Base-by-base conservation (phyloP, 139 green algal genomes). In the Picochlorum costavermella region DNA sequence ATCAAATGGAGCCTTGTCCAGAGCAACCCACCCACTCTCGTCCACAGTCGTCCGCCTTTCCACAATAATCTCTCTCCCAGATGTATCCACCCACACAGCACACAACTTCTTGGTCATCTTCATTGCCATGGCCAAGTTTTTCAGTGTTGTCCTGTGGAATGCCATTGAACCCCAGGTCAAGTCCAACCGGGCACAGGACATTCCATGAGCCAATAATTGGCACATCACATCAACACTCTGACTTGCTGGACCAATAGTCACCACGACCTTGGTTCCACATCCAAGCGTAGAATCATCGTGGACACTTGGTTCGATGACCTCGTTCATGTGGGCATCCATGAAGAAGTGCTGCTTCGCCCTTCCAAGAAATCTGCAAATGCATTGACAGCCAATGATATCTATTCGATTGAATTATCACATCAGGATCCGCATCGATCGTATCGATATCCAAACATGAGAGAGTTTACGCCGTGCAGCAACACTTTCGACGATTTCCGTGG, bases 41-140 rank as follows among this genome's bases (percentile, higher is more conserved):
- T 68, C 51, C 11, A 25, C 45, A 36, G 58, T 36, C 12, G 72
- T 56, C 23, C 40, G 25, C 2, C 64, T 59, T 12, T 68, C 43
- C 3, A 84, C 65, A 20, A 68, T 58, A 20, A 84, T 70, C 37
- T 84, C 78, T 1, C 78, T 56, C 3, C 89, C 89, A 33, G 76
- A 57, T 0, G 84, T 91, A 72, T 96, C 87, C 29, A 96, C 37
- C 59, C 90, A 85, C 3, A 91, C 81, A 46, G 81, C 85, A 72
- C 88, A 92, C 57, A 93, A 69, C 25, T 48, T 65, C 29, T 77
- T 64, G 1, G 86, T 91, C 28, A 67, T 64, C 28, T 64, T 51
- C 74, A 88, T 81, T 5, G 89, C 89, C 16, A 61, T 45, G 2
- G 71, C 59, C 28, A 96, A 67, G 60, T 95, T 94, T 13, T 79